These are phyloP conservation scores for Chaetomium strumarium DNA, from an alignment of 2,329 filamentous ascomycete species.

Conservation along the genomic window DNA sequence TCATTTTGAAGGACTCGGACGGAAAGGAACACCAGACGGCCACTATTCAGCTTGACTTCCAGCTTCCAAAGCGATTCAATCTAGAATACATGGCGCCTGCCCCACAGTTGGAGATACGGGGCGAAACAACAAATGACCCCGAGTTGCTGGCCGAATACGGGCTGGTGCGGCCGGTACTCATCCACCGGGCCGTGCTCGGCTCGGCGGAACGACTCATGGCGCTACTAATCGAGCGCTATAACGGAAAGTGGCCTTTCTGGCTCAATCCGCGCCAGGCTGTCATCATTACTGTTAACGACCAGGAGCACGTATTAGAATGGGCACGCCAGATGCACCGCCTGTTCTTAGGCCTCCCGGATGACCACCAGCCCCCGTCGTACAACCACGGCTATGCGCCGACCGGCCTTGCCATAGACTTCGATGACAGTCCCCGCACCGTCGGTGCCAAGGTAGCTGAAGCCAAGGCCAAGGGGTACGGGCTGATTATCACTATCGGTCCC, in stretches of 20 bases:
- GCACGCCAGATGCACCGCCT: slow-evolving; percentile 43
- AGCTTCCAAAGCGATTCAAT: slow-evolving; percentile 75
- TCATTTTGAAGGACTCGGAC: slow-evolving; percentile 71
- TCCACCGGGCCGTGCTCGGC: slow-evolving; percentile 79
- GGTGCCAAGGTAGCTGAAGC: slow-evolving; percentile 67
- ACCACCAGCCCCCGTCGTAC: slow-evolving; percentile 29
- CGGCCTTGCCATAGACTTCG: slow-evolving; percentile 62
- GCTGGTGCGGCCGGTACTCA: slow-evolving; percentile 65
- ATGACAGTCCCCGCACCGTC: slow-evolving; percentile 56
- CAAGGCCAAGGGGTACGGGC: slow-evolving; percentile 63
- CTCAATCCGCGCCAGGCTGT: slow-evolving; percentile 73
- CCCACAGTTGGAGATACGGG: slow-evolving; percentile 53
- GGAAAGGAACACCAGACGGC: slow-evolving; percentile 86
- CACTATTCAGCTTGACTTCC: slow-evolving; percentile 85
- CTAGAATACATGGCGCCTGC: slow-evolving; percentile 68
- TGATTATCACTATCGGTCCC: slow-evolving; percentile 67
- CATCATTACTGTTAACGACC: slow-evolving; percentile 66
- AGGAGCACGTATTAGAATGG: slow-evolving; percentile 46
- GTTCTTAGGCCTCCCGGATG: slow-evolving; percentile 39
- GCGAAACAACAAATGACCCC: slow-evolving; percentile 45
- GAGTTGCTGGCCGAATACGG: slow-evolving; percentile 47
- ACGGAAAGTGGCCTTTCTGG: slow-evolving; percentile 82
- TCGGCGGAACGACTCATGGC: slow-evolving; percentile 82
- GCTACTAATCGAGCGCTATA: slow-evolving; percentile 75
- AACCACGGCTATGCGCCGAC: slow-evolving; percentile 49